Percentiles rank a stretch among this genome's conserved stretches.
Evolutionary conservation across 2,329 filamentous ascomycete species (phyloP).

Genomic region (Aspergillus terreus): DNA sequence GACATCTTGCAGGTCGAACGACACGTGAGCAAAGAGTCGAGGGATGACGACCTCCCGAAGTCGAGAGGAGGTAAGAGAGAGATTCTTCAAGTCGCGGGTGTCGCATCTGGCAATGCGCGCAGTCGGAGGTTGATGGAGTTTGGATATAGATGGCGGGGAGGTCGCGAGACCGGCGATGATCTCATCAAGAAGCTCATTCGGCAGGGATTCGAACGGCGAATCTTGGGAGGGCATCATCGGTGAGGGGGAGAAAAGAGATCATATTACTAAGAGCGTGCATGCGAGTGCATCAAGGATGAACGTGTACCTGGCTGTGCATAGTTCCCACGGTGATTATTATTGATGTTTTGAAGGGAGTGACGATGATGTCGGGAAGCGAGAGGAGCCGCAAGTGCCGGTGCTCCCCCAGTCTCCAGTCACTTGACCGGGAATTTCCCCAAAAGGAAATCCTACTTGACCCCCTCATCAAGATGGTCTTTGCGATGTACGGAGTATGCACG

Average conservation of each 20-base stretch:
- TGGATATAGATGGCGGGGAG: conserved; percentile 47
- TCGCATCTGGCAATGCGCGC: conserved; percentile 39
- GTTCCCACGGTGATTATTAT: background rate
- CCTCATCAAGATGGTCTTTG: no score
- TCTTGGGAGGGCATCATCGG: conserved; percentile 13
- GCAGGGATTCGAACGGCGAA: conserved; percentile 43
- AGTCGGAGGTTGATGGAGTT: conserved; percentile 50
- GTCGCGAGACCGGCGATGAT: conserved; percentile 55
- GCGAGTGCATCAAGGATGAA: no score
- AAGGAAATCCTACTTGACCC: no score
- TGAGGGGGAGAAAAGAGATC: conserved; percentile 1
- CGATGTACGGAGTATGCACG: no score
- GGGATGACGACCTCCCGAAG: conserved; percentile 54
- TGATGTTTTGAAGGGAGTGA: background rate
- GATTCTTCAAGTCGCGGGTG: conserved; percentile 50
- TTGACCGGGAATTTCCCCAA: no score
- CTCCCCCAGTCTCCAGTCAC: background rate
- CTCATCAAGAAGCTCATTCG: conserved; percentile 58
- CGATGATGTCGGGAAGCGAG: background rate
- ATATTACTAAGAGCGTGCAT: background rate
- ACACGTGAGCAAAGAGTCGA: conserved; percentile 55
- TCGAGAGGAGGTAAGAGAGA: conserved; percentile 51
- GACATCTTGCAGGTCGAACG: conserved; percentile 35
- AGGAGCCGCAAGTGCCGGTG: background rate
- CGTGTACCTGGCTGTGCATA: no score